Base-by-base conservation (phyloP, 305 asterid genomes). In the Solanum hybrid region DNA sequence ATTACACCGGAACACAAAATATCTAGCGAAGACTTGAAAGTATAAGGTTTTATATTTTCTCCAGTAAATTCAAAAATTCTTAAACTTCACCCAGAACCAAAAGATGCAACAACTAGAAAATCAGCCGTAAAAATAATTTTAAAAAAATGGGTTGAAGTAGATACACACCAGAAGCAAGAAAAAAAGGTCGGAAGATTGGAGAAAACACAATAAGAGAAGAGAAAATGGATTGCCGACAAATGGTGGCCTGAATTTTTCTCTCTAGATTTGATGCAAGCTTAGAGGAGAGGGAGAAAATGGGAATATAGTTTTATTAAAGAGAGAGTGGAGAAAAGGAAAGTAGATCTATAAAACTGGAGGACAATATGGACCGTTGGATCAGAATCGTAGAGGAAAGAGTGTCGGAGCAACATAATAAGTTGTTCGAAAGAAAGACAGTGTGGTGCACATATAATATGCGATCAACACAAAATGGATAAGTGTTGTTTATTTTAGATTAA, bases 181-280 rank as follows among this genome's bases (percentile, higher is more conserved):
- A 67, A 74, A 64, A 4, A 86, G 79, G 34, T 71, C 35, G 20
- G 77, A 5, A 61, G 34, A 26, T 71, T 26, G 77, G 18, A 71
- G 20, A 16, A 75, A 57, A 75, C 4, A 75, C 80, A 75, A 75
- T 13, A 18, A 69, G 35, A 69, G 35, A 12, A 57, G 73, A 64
- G 76, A 77, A 90, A 77, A 61, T 61, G 69, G 33, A 34, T 11
- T 75, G 57, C 74, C 61, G 82, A 64, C 36, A 46, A 78, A 31
- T 73, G 36, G 91, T 73, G n/a, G 89, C 86, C 86, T 88, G 91
- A 57, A 18, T 33, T 64, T 57, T 88, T 91, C 87, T 83, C 10
- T 74, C 95, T 93, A 90, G 96, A 94, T 94, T 92, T 91, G 93
- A 90, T 93, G 94, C 94, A 89, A 90, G 92, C 84, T 90, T 85